Conservation (phyloP, 768 basidiomycete species). For the Naganishia onofrii region DNA sequence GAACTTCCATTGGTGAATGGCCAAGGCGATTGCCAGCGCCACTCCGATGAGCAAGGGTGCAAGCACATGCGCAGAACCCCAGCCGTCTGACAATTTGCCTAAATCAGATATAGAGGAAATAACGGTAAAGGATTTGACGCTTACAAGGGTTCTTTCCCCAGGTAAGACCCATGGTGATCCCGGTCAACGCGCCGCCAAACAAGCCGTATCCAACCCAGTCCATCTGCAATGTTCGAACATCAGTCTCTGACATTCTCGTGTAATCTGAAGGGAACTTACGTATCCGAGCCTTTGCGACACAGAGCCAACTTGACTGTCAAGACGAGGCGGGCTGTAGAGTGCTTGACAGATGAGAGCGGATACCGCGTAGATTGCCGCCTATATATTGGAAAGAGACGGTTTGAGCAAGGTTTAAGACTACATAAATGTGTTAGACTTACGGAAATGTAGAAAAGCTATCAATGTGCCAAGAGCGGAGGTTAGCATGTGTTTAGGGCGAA, state of each 20-base stretch:
- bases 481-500: not conserved
- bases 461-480: not conserved
- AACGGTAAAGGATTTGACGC: not conserved
- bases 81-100: not conserved
- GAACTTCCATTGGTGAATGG: conserved; percentile 9
- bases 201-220: conserved; percentile 20
- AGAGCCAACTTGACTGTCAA: not conserved
- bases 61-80: conserved; percentile 18
- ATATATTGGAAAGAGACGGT: too few species aligned
- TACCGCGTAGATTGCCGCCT: conserved; percentile 10
- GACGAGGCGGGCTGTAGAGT: conserved; percentile 10
- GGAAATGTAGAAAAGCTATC: conserved; percentile 16
- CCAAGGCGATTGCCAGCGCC: not conserved
- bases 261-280: not conserved
- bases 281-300: conserved; percentile 1
- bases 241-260: too few species aligned
- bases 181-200: not conserved
- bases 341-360: conserved; percentile 19
- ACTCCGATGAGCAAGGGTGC: conserved; percentile 19
- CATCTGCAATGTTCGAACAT: too few species aligned
- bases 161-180: conserved; percentile 8
- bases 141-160: conserved; percentile 25
- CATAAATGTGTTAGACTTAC: not conserved
- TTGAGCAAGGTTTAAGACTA: not conserved
- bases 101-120: not conserved